Conservation (phyloP, 2,329 filamentous ascomycete genomes). For the Aureobasidium vineae region DNA sequence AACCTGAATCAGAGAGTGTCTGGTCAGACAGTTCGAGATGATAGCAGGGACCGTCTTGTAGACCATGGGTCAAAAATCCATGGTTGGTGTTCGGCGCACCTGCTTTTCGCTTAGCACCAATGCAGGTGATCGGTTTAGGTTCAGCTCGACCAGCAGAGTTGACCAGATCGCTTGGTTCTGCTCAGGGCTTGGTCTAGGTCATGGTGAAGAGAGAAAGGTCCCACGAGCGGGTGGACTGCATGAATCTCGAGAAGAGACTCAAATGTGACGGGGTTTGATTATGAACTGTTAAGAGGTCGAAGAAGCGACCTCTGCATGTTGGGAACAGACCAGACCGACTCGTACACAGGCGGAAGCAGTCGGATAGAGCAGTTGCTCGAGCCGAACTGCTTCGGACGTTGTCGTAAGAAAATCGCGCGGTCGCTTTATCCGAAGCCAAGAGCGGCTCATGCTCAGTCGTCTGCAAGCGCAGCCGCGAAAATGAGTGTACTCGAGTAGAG, state of each 20-base stretch:
- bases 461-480: constrained; percentile 14
- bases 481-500: neutral
- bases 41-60: neutral
- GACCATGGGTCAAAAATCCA: neutral
- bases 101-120: constrained; percentile 21
- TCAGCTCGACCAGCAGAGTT: constrained; percentile 1
- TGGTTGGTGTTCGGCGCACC: constrained; percentile 12
- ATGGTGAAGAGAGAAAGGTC: neutral
- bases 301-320: neutral
- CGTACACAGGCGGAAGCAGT: neutral
- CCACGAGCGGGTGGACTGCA: neutral
- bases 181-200: neutral
- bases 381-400: constrained; percentile 25
- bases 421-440: constrained; percentile 22
- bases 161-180: neutral
- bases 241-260: neutral
- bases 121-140: constrained; percentile 23
- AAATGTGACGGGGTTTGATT: neutral
- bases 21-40: neutral
- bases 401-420: constrained; percentile 23
- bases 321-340: neutral
- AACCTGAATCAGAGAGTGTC: neutral
- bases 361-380: constrained; percentile 15
- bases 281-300: neutral
- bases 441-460: constrained; percentile 4